Percentiles rank a stretch among this genome's conserved stretches.
These are phyloP conservation scores for Pontederia paniculata DNA, from an alignment of 176 grass and related monocot genomes.

Conservation along the genomic window DNA sequence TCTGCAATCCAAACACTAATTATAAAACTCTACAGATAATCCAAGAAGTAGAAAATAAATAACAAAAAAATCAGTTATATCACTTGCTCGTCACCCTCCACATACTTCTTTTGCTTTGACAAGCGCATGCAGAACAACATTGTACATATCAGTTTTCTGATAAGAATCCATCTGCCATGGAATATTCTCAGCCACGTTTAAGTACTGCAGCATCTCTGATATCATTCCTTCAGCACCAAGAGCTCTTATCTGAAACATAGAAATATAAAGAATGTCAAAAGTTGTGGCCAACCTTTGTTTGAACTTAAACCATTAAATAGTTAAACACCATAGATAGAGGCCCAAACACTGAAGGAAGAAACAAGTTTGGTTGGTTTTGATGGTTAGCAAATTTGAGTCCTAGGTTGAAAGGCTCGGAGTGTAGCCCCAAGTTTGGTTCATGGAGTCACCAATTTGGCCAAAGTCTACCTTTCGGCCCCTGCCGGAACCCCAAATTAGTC, in stretches of 20 bases:
- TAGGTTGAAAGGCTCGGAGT: no score
- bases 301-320: not conserved
- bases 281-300: not conserved
- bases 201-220: constrained; percentile 72
- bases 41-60: no score
- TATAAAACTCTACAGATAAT: not conserved
- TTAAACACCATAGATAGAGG: not conserved
- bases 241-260: constrained; percentile 52
- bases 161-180: constrained; percentile 33
- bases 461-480: no score
- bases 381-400: no score
- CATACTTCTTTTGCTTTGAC: constrained; percentile 60
- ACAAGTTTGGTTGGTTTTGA: no score
- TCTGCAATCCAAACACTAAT: constrained; percentile 33
- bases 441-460: no score
- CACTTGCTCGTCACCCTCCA: not conserved
- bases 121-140: constrained; percentile 45
- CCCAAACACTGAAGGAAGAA: not conserved
- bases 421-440: no score
- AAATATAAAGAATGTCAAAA: constrained; percentile 7
- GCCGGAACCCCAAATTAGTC: no score
- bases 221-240: constrained; percentile 83
- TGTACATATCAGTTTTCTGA: constrained; percentile 61
- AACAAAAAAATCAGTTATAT: not conserved
- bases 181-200: constrained; percentile 64